phyloP scores from a whole-genome alignment of 2,329 filamentous ascomycete genomes.

The Calycina marina region DNA sequence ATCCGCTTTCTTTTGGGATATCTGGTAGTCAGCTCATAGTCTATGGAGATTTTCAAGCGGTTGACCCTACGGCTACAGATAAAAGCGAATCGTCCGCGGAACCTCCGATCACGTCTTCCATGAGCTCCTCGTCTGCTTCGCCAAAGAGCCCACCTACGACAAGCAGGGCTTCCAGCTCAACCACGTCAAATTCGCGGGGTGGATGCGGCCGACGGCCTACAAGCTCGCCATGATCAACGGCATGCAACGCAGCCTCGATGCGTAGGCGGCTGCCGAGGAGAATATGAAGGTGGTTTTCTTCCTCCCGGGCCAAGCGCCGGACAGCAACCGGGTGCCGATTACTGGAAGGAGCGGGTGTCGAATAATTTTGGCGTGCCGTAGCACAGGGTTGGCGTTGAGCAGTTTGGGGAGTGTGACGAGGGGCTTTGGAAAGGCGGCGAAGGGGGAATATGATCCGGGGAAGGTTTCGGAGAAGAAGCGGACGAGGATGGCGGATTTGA shows the following conservation, averaged over 20 bases:
- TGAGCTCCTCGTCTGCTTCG: conserved; percentile 28
- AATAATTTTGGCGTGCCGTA: conserved; percentile 10
- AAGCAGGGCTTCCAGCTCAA: conserved; percentile 27
- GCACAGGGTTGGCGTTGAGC: conserved; percentile 6
- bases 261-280: neutral
- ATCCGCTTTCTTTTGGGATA: no score
- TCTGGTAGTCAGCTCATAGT: no score
- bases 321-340: neutral
- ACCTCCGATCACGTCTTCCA: no score
- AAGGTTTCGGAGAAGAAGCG: no score
- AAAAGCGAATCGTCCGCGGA: no score
- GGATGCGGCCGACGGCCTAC: conserved; percentile 7
- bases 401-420: conserved; percentile 10
- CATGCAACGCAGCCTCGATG: conserved; percentile 3
- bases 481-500: no score
- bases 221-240: conserved; percentile 5
- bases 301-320: conserved; percentile 6
- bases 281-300: conserved; percentile 8
- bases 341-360: conserved; percentile 10
- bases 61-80: no score
- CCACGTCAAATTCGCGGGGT: conserved; percentile 20
- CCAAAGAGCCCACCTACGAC: conserved; percentile 26
- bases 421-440: conserved; percentile 10
- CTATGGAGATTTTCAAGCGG: no score
- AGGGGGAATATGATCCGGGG: conserved; percentile 10